A percentile compares a stretch with the other conserved stretches of the same genome.
Conservation (phyloP, 2,329 filamentous ascomycete genomes). For the Hymenoscyphus linearis region DNA sequence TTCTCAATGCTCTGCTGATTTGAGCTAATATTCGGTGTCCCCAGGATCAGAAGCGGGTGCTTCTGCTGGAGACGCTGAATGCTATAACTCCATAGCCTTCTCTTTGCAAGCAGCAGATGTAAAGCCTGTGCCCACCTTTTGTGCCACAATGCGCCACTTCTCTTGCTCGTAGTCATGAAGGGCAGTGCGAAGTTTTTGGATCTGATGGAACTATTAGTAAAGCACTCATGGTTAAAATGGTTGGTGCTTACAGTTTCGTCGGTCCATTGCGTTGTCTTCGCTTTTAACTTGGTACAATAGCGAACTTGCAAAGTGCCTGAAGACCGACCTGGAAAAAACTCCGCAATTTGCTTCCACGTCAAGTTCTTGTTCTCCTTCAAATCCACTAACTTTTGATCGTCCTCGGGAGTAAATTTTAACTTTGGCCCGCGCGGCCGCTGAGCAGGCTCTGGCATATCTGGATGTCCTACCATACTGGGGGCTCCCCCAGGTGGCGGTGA, state of each 20-base stretch:
- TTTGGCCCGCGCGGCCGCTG: conserved; percentile 79
- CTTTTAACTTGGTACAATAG: conserved; percentile 92
- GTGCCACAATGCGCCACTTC: conserved; percentile 86
- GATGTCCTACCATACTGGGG: conserved; percentile 80
- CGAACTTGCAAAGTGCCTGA: conserved; percentile 89
- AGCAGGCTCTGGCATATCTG: conserved; percentile 81
- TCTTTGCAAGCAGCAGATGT: conserved; percentile 84
- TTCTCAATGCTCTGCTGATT: conserved; percentile 13
- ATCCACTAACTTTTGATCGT: conserved; percentile 81
- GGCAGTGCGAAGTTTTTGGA: conserved; percentile 69
- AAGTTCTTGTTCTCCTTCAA: conserved; percentile 92
- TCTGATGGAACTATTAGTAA: conserved; percentile 42
- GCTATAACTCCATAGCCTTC: conserved; percentile 34
- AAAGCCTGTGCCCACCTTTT: conserved; percentile 86
- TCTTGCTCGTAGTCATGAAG: conserved; percentile 85
- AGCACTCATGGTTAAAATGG: background rate
- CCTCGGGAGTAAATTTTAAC: conserved; percentile 88
- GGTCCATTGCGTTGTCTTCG: conserved; percentile 89
- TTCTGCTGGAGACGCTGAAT: conserved; percentile 33
- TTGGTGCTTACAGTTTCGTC: conserved; percentile 72
- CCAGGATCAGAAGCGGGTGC: conserved; percentile 32
- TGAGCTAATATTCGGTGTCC: conserved; percentile 31
- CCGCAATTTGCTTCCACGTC: conserved; percentile 96
- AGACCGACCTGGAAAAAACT: conserved; percentile 88
- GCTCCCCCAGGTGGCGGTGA: conserved; percentile 48